A percentile compares a stretch with the other conserved stretches of the same genome.
Evolutionary conservation across 2,329 filamentous ascomycete species (phyloP).

Genomic region (Teratosphaeria viscida): DNA sequence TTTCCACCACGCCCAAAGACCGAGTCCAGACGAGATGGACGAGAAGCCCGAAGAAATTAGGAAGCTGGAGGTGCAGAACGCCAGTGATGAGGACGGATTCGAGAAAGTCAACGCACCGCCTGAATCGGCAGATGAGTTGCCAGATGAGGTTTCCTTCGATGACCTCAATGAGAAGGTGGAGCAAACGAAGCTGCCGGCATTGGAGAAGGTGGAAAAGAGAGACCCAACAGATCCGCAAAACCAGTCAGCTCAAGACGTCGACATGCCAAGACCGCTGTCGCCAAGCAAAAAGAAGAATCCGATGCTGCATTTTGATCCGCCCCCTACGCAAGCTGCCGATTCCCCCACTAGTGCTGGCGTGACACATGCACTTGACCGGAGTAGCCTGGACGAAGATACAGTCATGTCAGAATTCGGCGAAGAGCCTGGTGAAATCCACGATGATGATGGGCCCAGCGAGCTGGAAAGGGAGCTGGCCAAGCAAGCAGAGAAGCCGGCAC

Average conservation of each 20-base stretch:
- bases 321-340: slow-evolving; percentile 25
- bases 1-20: slow-evolving; percentile 40
- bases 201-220: slow-evolving; percentile 20
- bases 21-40: slow-evolving; percentile 30
- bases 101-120: slow-evolving; percentile 64
- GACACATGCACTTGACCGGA: slow-evolving; percentile 43
- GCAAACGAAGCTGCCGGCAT: slow-evolving; percentile 13
- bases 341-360: slow-evolving; percentile 45
- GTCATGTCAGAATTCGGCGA: slow-evolving; percentile 33
- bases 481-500: slow-evolving; percentile 57
- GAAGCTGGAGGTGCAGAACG: slow-evolving; percentile 66
- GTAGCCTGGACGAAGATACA: slow-evolving; percentile 52
- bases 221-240: slow-evolving; percentile 10
- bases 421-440: slow-evolving; percentile 19
- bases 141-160: slow-evolving; percentile 56
- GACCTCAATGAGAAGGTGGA: slow-evolving; percentile 50
- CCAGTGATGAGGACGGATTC: slow-evolving; percentile 81
- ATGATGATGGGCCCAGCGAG: slow-evolving; percentile 20
- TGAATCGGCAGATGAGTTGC: slow-evolving; percentile 46
- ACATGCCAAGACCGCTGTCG: slow-evolving; percentile 21
- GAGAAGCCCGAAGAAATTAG: slow-evolving; percentile 56
- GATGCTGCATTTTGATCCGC: slow-evolving; percentile 17
- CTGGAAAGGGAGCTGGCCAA: slow-evolving; percentile 20
- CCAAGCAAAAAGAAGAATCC: slow-evolving; percentile 17
- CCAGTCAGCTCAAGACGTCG: slow-evolving; percentile 4